Evolutionary conservation across 352 stramenopile genomes (phyloP).

Genomic region (Globisporangium irregulare): DNA sequence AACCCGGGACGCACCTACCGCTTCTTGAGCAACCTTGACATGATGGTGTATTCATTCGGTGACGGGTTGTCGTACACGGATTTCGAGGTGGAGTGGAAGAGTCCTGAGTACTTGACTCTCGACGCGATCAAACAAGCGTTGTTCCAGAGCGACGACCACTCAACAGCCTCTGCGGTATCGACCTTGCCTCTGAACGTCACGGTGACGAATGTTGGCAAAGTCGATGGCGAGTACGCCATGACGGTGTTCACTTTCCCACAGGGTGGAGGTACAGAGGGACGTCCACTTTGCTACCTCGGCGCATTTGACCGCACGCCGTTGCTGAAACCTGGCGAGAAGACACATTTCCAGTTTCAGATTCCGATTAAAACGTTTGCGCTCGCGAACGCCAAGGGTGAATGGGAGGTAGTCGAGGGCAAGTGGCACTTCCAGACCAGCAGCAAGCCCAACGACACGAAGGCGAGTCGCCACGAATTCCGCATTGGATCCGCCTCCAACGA

Average conservation of each 20-base stretch:
- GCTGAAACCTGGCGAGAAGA: constrained; percentile 25
- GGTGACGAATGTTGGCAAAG: constrained; percentile 41
- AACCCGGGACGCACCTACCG: constrained; percentile 83
- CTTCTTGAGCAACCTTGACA: constrained; percentile 58
- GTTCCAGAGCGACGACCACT: neutral
- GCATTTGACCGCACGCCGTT: constrained; percentile 53
- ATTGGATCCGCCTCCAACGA: constrained; percentile 6
- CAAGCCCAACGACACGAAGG: neutral
- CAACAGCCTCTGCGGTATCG: constrained; percentile 10
- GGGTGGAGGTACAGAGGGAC: constrained; percentile 23
- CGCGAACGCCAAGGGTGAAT: constrained; percentile 34
- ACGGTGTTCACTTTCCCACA: constrained; percentile 38
- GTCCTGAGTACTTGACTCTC: constrained; percentile 15
- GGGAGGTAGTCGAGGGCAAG: constrained; percentile 30
- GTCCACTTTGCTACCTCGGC: constrained; percentile 47
- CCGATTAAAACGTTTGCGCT: constrained; percentile 35
- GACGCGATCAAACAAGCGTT: constrained; percentile 19
- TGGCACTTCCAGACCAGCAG: constrained; percentile 35
- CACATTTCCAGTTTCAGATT: constrained; percentile 33
- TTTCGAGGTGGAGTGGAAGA: constrained; percentile 48
- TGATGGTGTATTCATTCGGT: constrained; percentile 72
- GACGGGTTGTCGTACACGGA: constrained; percentile 77
- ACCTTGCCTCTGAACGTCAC: constrained; percentile 26
- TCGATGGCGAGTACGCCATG: constrained; percentile 40
- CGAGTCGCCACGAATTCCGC: constrained; percentile 28